Evolutionary conservation across 2,329 filamentous ascomycete species (phyloP).

Genomic region (Cercospora sp.): DNA sequence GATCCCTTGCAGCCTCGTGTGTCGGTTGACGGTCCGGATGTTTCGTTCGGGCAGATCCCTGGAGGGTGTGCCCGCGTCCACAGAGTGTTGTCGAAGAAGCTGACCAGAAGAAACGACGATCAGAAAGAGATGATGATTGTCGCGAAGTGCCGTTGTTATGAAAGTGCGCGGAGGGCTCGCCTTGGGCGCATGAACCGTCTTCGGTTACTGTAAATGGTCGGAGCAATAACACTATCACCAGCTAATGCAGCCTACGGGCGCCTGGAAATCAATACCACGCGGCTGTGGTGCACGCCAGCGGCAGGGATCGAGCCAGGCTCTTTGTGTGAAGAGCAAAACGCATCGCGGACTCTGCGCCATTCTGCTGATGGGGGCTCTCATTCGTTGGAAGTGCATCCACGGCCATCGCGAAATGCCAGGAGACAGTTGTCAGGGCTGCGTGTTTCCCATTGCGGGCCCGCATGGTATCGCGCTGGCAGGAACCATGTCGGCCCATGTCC

Average conservation of each 20-base stretch:
- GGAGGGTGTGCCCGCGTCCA: not conserved
- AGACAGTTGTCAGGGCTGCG: not conserved
- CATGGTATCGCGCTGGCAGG: not conserved
- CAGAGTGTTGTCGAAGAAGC: constrained; percentile 14
- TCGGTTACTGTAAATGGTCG: constrained; percentile 6
- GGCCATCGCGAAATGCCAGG: not conserved
- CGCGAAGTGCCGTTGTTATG: constrained; percentile 16
- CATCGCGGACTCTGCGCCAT: not conserved
- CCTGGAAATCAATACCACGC: not conserved
- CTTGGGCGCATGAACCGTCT: not conserved
- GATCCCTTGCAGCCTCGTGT: constrained; percentile 27
- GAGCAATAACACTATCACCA: constrained; percentile 4
- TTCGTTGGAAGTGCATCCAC: not conserved
- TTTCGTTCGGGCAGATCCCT: constrained; percentile 14
- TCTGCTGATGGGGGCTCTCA: not conserved
- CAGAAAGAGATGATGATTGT: constrained; percentile 24
- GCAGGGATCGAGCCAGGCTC: not conserved
- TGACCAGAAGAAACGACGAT: constrained; percentile 10
- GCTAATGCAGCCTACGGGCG: constrained; percentile 3
- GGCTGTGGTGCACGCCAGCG: not conserved
- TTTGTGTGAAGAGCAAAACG: not conserved
- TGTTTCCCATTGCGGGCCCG: not conserved
- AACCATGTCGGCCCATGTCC: not conserved
- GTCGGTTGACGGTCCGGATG: constrained; percentile 20
- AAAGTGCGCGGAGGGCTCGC: not conserved